Conservation (phyloP, 306 rosid species). For the Cicer cuneatum region DNA sequence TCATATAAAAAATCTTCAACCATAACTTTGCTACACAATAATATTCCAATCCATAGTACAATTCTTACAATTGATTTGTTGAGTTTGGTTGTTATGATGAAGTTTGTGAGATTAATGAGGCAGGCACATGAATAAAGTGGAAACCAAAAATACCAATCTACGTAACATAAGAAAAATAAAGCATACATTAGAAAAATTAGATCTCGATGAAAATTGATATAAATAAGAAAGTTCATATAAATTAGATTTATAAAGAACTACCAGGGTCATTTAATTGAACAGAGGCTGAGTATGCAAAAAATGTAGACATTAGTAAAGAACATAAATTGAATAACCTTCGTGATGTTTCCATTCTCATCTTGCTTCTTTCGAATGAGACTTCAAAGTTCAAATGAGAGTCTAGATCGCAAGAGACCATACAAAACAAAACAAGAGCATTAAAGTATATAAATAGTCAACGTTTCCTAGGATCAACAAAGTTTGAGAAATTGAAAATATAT, state of each 20-base stretch:
- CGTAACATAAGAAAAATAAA: not conserved
- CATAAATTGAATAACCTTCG: conserved; percentile 48
- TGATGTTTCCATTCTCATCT: conserved; percentile 51
- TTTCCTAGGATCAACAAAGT: conserved; percentile 21
- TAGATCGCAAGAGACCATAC: not conserved
- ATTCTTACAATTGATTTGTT: conserved; percentile 43
- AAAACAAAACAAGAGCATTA: conserved; percentile 6
- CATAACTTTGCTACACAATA: conserved; percentile 54
- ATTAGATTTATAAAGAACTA: conserved; percentile 29
- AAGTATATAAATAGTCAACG: conserved; percentile 40
- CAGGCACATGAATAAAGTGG: conserved; percentile 68
- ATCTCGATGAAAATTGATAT: not conserved
- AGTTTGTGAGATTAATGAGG: conserved; percentile 56
- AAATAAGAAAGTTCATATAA: not conserved
- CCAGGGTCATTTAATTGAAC: conserved; percentile 71
- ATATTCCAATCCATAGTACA: conserved; percentile 51
- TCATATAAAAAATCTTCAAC: conserved; percentile 50
- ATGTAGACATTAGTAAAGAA: conserved; percentile 61
- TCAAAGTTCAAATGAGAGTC: conserved; percentile 16
- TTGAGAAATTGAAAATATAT: no score
- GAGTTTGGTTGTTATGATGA: conserved; percentile 43
- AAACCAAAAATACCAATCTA: conserved; percentile 85
- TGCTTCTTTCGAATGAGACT: conserved; percentile 24
- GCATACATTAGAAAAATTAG: not conserved
- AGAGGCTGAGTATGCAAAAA: conserved; percentile 75